Conservation (phyloP, 2,329 filamentous ascomycete genomes). For the Alternaria infectoria region DNA sequence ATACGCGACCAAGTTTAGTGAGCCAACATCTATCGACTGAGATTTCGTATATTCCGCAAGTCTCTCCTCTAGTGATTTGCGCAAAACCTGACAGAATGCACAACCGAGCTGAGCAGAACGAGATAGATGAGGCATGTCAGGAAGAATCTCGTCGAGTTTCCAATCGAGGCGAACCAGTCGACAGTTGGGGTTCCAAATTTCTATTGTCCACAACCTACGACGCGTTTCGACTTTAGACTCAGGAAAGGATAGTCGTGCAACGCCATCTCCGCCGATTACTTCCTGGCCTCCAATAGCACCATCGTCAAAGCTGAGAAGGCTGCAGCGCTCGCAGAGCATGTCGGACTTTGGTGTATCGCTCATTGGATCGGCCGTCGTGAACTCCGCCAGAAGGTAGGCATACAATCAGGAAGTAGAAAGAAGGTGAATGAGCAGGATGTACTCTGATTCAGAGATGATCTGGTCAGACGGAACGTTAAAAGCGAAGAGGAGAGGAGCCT, state of each 20-base stretch:
- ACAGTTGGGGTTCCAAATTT: too few species aligned
- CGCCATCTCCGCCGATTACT: not conserved
- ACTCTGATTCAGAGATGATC: too few species aligned
- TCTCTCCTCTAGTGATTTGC: not conserved
- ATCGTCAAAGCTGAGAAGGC: not conserved
- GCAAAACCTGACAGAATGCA: not conserved
- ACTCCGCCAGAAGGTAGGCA: not conserved
- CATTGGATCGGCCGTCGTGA: not conserved
- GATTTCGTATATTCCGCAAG: not conserved
- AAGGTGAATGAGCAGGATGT: too few species aligned
- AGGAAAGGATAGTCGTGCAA: not conserved
- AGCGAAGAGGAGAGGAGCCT: too few species aligned
- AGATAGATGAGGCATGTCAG: not conserved
- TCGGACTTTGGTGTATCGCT: accelerated
- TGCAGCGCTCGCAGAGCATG: not conserved
- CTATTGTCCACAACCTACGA: too few species aligned
- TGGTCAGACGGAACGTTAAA: too few species aligned
- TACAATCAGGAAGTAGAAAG: not conserved
- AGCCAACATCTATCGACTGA: too few species aligned
- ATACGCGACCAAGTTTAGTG: too few species aligned
- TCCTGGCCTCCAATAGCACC: accelerated
- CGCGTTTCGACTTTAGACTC: too few species aligned
- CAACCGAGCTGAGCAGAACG: not conserved
- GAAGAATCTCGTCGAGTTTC: not conserved
- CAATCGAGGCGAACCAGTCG: not conserved